Base-by-base conservation (phyloP, 306 rosid genomes). In the Quercus bicolor region DNA sequence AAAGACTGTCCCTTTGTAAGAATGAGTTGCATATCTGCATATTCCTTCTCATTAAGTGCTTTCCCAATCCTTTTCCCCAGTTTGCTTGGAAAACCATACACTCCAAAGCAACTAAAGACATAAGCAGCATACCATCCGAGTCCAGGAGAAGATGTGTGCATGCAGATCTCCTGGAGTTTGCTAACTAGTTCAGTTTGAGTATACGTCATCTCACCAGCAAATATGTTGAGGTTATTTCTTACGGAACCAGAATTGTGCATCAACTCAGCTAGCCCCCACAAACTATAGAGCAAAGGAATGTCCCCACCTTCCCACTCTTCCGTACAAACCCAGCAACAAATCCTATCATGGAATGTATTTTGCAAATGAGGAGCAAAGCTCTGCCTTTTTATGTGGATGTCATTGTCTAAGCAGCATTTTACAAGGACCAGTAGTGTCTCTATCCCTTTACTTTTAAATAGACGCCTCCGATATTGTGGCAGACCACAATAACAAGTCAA, bases 301-400 rank as follows among this genome's bases (percentile, higher is more conserved):
- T 91, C 82, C 80, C 88, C 72, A 55, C 97, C 97, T 86, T 91
- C 97, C 98, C 97, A 92, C 72, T 85, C 92, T 78, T 86, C 89
- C 56, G 65, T 78, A 75, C 76, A 86, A 73, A 68, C 61, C 80
- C 79, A 78, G 85, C 97, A 94, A 76, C 97, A 94, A 76, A 86
- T 77, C 73, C 82, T 87, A 81, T 84, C 91, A 55, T 37, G 83
- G 19, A 80, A 78, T 55, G 80, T 21, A 73, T 83, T 74, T 55
- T 70, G 84, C 89, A 85, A 80, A 89, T 89, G 93, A 56, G 89
- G 82, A 81, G 90, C 59, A 55, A 84, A 75, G 71, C 77, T 81
- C 52, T 80, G 31, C 78, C 91, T 90, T 82, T 84, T 89, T 4
- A 75, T 74, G 79, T 82, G 79, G 73, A 84, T 72, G 59, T 79